Base-by-base conservation (phyloP, 2,329 filamentous ascomycete genomes). In the Bipolaris cookei region DNA sequence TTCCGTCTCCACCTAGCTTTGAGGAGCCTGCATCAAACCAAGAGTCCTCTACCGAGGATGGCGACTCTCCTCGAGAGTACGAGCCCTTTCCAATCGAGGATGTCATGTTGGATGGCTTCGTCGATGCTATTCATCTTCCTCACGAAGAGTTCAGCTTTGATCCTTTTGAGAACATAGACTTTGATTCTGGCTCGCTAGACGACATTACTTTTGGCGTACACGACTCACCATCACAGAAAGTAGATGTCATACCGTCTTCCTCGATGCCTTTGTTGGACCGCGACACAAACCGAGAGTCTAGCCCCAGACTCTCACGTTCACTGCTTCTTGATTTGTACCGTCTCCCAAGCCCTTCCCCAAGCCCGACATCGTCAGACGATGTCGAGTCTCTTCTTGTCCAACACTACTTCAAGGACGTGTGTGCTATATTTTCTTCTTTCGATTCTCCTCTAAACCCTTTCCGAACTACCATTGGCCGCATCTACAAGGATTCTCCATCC, bases 321-420 rank as follows among this genome's bases (percentile, higher is more conserved):
- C 70, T 80, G n/a, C 75, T 76, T 70, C 34, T 74, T 45, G 70
- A 72, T 51, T 76, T 72, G 56, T 77, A 77, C 52, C 72, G 74
- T 44, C 62, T 76, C 49, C 70, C 75, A 53, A 65, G 66, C 55
- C 65, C 75, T 50, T 64, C 77, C 56, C 65, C 76, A 39, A 55
- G 72, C 57, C 34, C 66, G 54, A 66, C 70, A 28, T 63, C 82
- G 23, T 58, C 66, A n/a, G 69, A 73, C 54, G 82, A 84, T 44
- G 76, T 81, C 16, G 81, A 83, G 3, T 85, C 83, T 44, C 80
- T 84, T 43, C 75, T 88, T 14, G 82, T 88, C 8, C 84, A 87
- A 45, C 86, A 88, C 63, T 88, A 88, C 63, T 88, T 88, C 74
- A 83, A 84, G 63, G 84, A 87, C 57, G 84, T 87, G 3, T 86